A percentile compares a stretch with the other conserved stretches of the same genome.
Evolutionary conservation across 1,284 basidiomycete genomes (phyloP).

Genomic region (Xerocomus minutiporus): DNA sequence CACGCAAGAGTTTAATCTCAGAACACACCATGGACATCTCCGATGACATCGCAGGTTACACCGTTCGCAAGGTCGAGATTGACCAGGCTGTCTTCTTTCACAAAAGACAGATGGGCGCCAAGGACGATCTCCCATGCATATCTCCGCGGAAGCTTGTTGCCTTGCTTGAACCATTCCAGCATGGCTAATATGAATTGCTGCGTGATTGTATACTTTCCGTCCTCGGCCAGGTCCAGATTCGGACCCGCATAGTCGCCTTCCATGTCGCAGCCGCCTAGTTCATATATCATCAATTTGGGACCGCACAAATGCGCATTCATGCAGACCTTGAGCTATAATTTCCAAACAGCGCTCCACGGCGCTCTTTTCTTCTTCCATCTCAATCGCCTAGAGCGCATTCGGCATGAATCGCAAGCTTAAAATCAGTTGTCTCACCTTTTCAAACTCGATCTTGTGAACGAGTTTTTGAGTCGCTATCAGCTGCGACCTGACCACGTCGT

Average conservation of each 20-base stretch:
- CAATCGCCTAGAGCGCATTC: slow-evolving; percentile 66
- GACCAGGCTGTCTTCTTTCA: slow-evolving; percentile 79
- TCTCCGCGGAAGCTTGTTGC: slow-evolving; percentile 80
- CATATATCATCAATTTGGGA: slow-evolving; percentile 3
- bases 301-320: neutral
- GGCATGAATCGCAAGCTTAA: neutral
- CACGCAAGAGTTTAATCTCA: neutral
- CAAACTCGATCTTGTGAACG: slow-evolving; percentile 80
- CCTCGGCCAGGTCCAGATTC: slow-evolving; percentile 47
- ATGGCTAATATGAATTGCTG: slow-evolving; percentile 79
- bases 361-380: slow-evolving; percentile 80
- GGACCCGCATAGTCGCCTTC: slow-evolving; percentile 70
- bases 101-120: slow-evolving; percentile 75
- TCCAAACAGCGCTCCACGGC: slow-evolving; percentile 68
- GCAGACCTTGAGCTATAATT: slow-evolving; percentile 74
- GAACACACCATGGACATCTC: slow-evolving; percentile 78
- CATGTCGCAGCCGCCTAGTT: slow-evolving; percentile 65
- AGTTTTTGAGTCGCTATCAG: slow-evolving; percentile 89
- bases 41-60: slow-evolving; percentile 85
- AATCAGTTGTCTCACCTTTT: slow-evolving; percentile 55
- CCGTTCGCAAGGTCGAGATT: slow-evolving; percentile 75
- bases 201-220: slow-evolving; percentile 70
- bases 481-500: slow-evolving; percentile 77
- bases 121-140: slow-evolving; percentile 96
- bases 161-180: slow-evolving; percentile 91